Evolutionary conservation across 1,139 yeast genomes (phyloP), one percentile per base, ranked within the genome.

Genomic region (Hyphopichia burtonii): DNA sequence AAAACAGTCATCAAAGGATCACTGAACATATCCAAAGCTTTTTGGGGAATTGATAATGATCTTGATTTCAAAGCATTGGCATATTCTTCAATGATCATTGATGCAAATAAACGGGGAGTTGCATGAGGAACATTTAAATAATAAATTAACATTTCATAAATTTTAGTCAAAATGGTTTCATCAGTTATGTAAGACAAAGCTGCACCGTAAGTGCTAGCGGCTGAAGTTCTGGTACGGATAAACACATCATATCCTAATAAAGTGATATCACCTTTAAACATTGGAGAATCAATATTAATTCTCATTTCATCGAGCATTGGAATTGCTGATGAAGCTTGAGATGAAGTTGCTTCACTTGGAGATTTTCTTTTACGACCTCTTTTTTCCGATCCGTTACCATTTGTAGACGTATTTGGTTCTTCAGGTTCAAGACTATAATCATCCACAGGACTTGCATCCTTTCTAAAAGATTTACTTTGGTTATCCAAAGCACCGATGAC

Each of bases 221-320:
- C 89, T 10, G 83, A 78, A 18, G 87, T 72, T 63, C 94, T 83
- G 3, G 96, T 86, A 39, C 84, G 77, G 36, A 89, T 70, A 44
- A 94, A 80, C 0, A 80, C 80, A 34, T 88, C 91, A 42, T 76
- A 67, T 0, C 96, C 96, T 20, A 94, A 80, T 33, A 94, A 70
- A 49, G 91, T 83, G 16, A 93, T 86, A 65, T 94, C 99, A 52
- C 99, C 99, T 41, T 82, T 79, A 46, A 86, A 80, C 63, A 94
- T 85, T 4, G 99, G 97, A 2, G 96, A 85, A 63, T 94, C 99
- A 44, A 94, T 91, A 57, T 93, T 90, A 36, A 91, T 80, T 47
- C 72, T 73, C 46, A 80, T 70, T 43, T 83, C 88, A 40, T 72
- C 78, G 38, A 71, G 75, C 7, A 51, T 38, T 1, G 86, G 81